Conservation (phyloP, 106 monocot species). For the Dendrobium catenatum region DNA sequence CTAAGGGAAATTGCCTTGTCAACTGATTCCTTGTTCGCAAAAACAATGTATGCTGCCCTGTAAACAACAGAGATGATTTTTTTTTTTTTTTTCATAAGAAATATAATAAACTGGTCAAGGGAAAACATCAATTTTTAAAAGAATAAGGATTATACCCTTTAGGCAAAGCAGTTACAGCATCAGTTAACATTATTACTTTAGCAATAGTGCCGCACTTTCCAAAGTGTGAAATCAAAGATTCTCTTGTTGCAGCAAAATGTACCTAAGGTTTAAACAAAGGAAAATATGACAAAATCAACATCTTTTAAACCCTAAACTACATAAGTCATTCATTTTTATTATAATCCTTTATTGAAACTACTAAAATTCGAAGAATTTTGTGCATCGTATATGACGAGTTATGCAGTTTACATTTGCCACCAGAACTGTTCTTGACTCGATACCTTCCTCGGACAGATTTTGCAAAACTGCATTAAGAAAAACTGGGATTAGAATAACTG, state of each 20-base stretch:
- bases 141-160: constrained; percentile 55
- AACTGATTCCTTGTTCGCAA: constrained; percentile 60
- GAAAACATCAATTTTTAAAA: not conserved
- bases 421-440: constrained; percentile 58
- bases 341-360: not conserved
- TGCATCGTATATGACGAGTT: not conserved
- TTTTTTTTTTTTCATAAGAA: not conserved
- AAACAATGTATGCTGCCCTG: constrained; percentile 67
- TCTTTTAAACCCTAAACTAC: not conserved
- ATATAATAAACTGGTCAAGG: not conserved
- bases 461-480: constrained; percentile 27
- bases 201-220: constrained; percentile 49
- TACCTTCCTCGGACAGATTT: constrained; percentile 32
- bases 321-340: not conserved
- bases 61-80: constrained; percentile 4
- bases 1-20: constrained; percentile 63
- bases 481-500: constrained; percentile 10
- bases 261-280: constrained; percentile 36
- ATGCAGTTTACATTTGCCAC: constrained; percentile 56
- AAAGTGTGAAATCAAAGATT: constrained; percentile 67
- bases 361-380: not conserved
- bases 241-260: constrained; percentile 79
- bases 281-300: not conserved
- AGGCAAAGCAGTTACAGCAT: constrained; percentile 60
- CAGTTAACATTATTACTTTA: constrained; percentile 48